Evolutionary conservation across 2,329 filamentous ascomycete species (phyloP).

Genomic region (Pestalotiopsis sp.): DNA sequence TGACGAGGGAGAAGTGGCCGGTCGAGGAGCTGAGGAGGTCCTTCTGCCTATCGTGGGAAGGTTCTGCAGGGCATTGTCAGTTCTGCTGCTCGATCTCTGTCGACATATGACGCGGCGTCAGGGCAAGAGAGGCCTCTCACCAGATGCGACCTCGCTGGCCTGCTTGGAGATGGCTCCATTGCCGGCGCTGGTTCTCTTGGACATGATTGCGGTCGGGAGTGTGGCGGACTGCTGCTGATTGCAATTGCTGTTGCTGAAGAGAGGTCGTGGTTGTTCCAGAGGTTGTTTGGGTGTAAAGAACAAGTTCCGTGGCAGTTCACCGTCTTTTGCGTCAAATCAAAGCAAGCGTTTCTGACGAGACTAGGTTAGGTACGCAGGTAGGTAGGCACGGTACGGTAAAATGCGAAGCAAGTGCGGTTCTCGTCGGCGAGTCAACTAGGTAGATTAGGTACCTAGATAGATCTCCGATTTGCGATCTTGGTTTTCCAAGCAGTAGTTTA

Average conservation of each 20-base stretch:
- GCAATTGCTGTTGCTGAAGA: not conserved
- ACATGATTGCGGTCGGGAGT: constrained; percentile 48
- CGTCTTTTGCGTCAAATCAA: not conserved
- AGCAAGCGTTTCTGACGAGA: not conserved
- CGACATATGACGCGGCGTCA: not conserved
- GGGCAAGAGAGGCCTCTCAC: constrained; percentile 31
- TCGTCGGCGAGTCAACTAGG: not conserved
- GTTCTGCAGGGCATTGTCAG: constrained; percentile 5
- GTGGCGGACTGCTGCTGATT: not conserved
- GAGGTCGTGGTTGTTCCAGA: not conserved
- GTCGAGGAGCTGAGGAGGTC: constrained; percentile 68
- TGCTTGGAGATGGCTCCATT: constrained; percentile 49
- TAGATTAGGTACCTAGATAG: not conserved
- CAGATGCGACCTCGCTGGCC: constrained; percentile 38
- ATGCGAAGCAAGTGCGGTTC: not conserved
- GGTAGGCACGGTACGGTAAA: not conserved
- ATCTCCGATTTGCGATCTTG: not conserved
- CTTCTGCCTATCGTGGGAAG: constrained; percentile 76
- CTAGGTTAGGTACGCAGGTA: not conserved
- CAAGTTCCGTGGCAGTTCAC: not conserved
- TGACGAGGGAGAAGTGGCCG: constrained; percentile 72
- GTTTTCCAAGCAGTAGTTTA: not conserved
- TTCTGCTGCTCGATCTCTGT: not conserved
- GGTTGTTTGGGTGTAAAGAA: not conserved
- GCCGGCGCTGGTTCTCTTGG: constrained; percentile 58